These are phyloP conservation scores for Cardamine chenopodiifolia DNA, from an alignment of 345 rosid species.

Conservation along the genomic window DNA sequence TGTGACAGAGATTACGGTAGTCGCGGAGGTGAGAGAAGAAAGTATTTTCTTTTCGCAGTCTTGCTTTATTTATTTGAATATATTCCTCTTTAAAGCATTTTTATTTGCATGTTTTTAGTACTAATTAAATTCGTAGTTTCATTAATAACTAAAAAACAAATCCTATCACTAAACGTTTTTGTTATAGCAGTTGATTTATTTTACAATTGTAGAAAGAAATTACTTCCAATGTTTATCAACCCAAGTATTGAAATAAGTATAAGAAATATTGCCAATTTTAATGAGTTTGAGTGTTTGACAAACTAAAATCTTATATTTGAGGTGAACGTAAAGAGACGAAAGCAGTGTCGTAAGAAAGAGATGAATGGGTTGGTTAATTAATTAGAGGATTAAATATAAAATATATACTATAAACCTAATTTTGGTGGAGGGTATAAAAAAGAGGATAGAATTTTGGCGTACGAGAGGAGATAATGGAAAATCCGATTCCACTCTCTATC, in stretches of 20 bases:
- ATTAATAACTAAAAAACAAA: not conserved
- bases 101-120: not conserved
- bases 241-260: too few species aligned
- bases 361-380: not conserved
- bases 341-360: not conserved
- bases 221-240: not conserved
- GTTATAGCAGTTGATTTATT: not conserved
- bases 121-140: not conserved
- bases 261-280: too few species aligned
- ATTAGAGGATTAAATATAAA: not conserved
- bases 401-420: not conserved
- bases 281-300: not conserved
- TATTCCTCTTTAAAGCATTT: conserved; percentile 31
- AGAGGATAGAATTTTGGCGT: conserved; percentile 38
- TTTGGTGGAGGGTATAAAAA: conserved; percentile 28
- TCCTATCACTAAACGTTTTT: too few species aligned
- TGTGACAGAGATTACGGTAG: conserved; percentile 40
- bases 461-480: conserved; percentile 45
- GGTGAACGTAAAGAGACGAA: not conserved
- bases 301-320: not conserved
- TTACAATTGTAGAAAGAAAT: not conserved
- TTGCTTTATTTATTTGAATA: conserved; percentile 38
- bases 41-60: conserved; percentile 7
- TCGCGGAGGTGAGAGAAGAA: conserved; percentile 38
- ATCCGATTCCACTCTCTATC: conserved; percentile 62